Base-by-base conservation (phyloP, 208 protist genomes). In the Strigomonas culicis region DNA sequence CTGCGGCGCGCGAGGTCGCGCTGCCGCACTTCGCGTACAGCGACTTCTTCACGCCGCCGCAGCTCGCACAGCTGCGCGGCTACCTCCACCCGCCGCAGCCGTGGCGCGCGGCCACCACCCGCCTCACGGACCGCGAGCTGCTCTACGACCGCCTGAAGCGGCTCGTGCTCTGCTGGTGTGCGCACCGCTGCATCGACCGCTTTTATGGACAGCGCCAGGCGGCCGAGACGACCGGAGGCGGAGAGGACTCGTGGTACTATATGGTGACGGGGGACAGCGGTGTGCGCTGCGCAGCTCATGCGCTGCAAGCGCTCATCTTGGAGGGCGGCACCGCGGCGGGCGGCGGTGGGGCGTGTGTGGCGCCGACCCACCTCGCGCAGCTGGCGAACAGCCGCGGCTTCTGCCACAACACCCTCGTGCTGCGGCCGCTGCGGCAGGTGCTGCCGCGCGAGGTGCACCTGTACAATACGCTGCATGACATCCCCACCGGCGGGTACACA, bases 401-500 rank as follows among this genome's bases (percentile, higher is more conserved):
- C n/a, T n/a, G n/a, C n/a, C n/a, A n/a, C n/a, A n/a, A n/a, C n/a
- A n/a, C n/a, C n/a, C 68, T 93, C 30, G 60, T 79, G 27, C 69
- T 91, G 21, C 81, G 86, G 0, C 90, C 90, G 15, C 57, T 93
- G 50, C 86, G 84, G 2, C 70, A 57, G 17, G 25, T 93, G 43
- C 68, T 95, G 44, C 78, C 90, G 2, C 80, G 71, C 32, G 90
- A 95, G 59, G 49, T 83, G 21, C 70, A 92, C 13, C 27, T 88
- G 25, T 93, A 85, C 64, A 74, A 66, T 34, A 70, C 76, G 11
- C 59, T 87, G 24, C 73, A 82, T 24, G 68, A 66, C 34, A 84
- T 95, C 47, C 4, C 15, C 1, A 24, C n/a, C 24, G 61, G n/a
- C 24, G 62, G 58, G 19, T 92, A 83, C 67, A 87, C 84, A 0